Evolutionary conservation across 768 basidiomycete species (phyloP).

Genomic region (Pholiota microspora): DNA sequence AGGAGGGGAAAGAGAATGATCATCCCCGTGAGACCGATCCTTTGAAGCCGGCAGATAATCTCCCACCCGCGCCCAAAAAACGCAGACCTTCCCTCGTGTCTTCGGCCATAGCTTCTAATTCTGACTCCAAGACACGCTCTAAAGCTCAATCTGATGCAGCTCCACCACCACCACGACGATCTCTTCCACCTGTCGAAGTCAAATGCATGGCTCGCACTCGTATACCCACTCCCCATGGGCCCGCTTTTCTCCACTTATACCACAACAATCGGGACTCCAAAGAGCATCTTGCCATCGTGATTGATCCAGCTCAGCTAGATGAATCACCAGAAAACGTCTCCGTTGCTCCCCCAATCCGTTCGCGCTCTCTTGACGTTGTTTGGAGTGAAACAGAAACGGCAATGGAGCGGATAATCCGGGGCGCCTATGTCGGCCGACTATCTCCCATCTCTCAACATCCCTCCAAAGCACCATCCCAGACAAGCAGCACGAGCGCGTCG

Average conservation of each 20-base stretch:
- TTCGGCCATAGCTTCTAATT: slow-evolving; percentile 17
- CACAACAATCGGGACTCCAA: slow-evolving; percentile 91
- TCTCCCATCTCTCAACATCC: slow-evolving; percentile 49
- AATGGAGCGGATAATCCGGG: slow-evolving; percentile 89
- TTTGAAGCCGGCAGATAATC: slow-evolving; percentile 36
- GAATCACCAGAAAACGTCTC: slow-evolving; percentile 33
- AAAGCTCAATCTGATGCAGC: slow-evolving; percentile 23
- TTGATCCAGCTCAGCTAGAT: slow-evolving; percentile 84
- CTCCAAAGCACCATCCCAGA: slow-evolving; percentile 35
- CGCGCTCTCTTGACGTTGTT: slow-evolving; percentile 72
- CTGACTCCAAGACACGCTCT: slow-evolving; percentile 25
- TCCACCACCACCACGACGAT: slow-evolving; percentile 16
- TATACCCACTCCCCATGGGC: slow-evolving; percentile 94
- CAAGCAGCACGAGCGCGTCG: slow-evolving; percentile 10
- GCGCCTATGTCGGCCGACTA: slow-evolving; percentile 89
- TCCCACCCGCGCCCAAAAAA: slow-evolving; percentile 38
- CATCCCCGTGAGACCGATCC: slow-evolving; percentile 35
- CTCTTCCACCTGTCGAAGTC: slow-evolving; percentile 53
- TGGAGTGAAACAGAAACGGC: slow-evolving; percentile 89
- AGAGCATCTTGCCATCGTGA: slow-evolving; percentile 94
- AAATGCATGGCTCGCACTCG: slow-evolving; percentile 97
- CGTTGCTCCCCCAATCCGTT: slow-evolving; percentile 68
- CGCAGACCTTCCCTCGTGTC: slow-evolving; percentile 34
- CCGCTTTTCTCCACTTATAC: slow-evolving; percentile 91
- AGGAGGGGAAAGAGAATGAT: slow-evolving; percentile 53